Percentiles rank a stretch among this genome's conserved stretches.
Evolutionary conservation across 2,329 filamentous ascomycete genomes (phyloP).

Genomic region (Anisogramma anomala): DNA sequence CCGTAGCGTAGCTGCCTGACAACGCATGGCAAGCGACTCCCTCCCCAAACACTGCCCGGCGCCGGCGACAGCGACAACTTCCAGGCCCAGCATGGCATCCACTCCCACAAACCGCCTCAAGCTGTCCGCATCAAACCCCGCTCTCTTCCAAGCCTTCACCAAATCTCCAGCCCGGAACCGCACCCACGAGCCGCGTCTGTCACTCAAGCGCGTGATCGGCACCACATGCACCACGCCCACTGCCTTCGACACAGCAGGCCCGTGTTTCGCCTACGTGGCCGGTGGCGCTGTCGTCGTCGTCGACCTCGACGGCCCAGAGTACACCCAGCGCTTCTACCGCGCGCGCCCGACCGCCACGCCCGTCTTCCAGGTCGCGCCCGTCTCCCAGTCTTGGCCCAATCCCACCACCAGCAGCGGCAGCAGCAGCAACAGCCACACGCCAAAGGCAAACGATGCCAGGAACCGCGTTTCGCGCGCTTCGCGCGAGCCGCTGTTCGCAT

Average conservation of each 20-base stretch:
- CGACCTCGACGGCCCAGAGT: constrained; percentile 56
- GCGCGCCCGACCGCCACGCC: constrained; percentile 70
- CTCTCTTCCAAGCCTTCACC: constrained; percentile 49
- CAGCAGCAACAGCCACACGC: constrained; percentile 33
- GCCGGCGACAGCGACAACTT: too few species aligned
- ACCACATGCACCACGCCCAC: constrained; percentile 77
- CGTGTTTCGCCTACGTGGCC: constrained; percentile 80
- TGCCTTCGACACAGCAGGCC: constrained; percentile 71
- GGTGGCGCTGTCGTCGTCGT: constrained; percentile 90
- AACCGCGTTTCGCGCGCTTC: constrained; percentile 39
- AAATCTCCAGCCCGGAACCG: constrained; percentile 50
- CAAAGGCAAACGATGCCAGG: constrained; percentile 53
- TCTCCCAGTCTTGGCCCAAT: constrained; percentile 36
- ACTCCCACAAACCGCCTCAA: constrained; percentile 52
- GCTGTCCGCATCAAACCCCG: constrained; percentile 67
- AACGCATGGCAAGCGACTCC: not conserved
- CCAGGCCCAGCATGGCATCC: constrained; percentile 38
- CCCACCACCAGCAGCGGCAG: constrained; percentile 35
- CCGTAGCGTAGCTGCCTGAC: not conserved
- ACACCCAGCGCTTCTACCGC: constrained; percentile 77
- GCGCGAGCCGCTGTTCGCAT: constrained; percentile 36
- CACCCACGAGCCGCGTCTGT: constrained; percentile 47
- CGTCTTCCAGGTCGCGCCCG: constrained; percentile 44
- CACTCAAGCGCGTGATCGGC: constrained; percentile 75
- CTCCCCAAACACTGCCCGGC: too few species aligned